Evolutionary conservation across 2,329 filamentous ascomycete genomes (phyloP), one percentile per base, ranked within the genome.

Genomic region (Venturia asperata): DNA sequence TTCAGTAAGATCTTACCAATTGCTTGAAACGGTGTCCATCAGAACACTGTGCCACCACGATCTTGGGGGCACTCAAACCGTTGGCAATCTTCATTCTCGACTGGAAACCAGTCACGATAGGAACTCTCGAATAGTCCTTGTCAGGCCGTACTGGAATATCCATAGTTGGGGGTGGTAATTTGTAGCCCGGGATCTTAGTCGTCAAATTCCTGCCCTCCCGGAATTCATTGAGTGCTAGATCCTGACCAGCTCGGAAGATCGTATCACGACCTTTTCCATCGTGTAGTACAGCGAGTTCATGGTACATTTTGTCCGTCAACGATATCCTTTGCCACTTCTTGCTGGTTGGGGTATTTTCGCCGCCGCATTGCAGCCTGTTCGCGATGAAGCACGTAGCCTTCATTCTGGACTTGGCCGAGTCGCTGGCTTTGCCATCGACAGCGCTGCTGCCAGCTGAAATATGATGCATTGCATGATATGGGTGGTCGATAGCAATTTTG

Each of bases 381-480:
- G 87, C 85, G 42, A 97, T 82, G 61, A 80, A 83, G 43, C 82
- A 84, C 1, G 92, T 91, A 17, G 92, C 92, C 68, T 81, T 82
- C 70, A 88, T 86, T 61, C 94, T 87, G 5, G 89, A 88, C 24
- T 87, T 79, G 0, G 30, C 52, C 90, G 89, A 3, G 88, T 84
- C 49, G 89, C 85, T 69, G 6, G 97, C 93, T 69, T 89, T 87
- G 63, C 81, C 77, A 63, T 75, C 81, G 70, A 87, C 86, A 62
- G 74, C 64, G 45, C 70, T 75, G 70, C 87, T 89, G 56, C 89
- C 87, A 2, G 92, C 90, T 80, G 93, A 97, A 52, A 99, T 91
- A 70, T 97, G 92, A 74, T 99, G 96, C 87, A 97, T 93, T 61
- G 92, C 92, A 73, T 99, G 95, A 74, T 92, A 96, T 0, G 94